Base-by-base conservation (phyloP, 805 yeast genomes). In the Monosporozyma unispora region DNA sequence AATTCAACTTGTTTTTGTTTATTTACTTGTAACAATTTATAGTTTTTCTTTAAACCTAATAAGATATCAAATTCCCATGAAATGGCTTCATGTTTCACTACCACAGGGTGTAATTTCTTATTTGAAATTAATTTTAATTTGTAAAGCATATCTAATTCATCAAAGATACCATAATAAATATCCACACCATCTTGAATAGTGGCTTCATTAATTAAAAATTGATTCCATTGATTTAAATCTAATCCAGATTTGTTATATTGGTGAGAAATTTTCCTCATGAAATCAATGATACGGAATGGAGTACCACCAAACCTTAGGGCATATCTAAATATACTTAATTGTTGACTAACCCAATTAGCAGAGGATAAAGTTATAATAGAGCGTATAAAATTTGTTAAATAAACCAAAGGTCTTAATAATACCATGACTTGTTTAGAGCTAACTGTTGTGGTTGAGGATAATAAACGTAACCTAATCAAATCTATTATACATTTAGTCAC, bases 21-120 rank as follows among this genome's bases (percentile, higher is more conserved):
- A 78, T 64, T 48, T 8, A 14, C 7, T 21, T 47, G 44, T 31
- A 47, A 41, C 11, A 28, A 29, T 9, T 18, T 42, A 59, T 74
- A 72, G 21, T 80, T 76, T 49, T 74, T 74, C 60, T 78, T 77
- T 46, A 82, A 61, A 0, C 80, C 80, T 14, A 81, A 62, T 50
- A 83, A 54, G 18, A 85, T 79, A 58, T 80, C 85, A 48, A 73
- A 73, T 67, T 80, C 81, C 90, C 91, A 84, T 0, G 87, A 80
- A 37, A 77, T 67, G 2, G 81, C 70, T 63, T 81, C 87, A 61
- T 84, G 87, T 57, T 73, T 72, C 3, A 68, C 63, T 4, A 78
- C 80, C 46, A 76, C 54, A 12, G 59, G 50, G 5, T 66, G 52
- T 2, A 69, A 54, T 8, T 54, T 46, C 14, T 51, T 46, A 42